A percentile compares a stretch with the other conserved stretches of the same genome.
phyloP scores from a whole-genome alignment of 768 basidiomycete species.

The Leccinum sublutescens region DNA sequence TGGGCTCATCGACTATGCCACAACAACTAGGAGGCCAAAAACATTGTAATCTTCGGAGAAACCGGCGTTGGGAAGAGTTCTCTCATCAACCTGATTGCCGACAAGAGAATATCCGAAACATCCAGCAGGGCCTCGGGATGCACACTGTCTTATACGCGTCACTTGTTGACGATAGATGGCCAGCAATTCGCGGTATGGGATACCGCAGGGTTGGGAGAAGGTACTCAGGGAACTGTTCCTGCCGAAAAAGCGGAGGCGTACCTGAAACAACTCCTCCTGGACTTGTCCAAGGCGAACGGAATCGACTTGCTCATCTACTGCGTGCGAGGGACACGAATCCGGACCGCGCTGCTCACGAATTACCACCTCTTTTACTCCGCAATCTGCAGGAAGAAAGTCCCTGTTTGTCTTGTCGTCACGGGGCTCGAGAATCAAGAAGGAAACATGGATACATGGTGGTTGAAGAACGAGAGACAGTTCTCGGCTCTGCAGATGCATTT shows the following conservation, averaged over 20 bases:
- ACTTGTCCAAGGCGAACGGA: slow-evolving; percentile 10
- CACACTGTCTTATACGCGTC: slow-evolving; percentile 9
- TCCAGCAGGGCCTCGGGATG: slow-evolving; percentile 25
- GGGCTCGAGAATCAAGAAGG: slow-evolving; percentile 37
- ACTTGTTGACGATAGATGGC: slow-evolving; percentile 9
- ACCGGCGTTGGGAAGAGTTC: too few relatives aligned
- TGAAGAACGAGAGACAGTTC: slow-evolving; percentile 27
- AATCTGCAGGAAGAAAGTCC: slow-evolving; percentile 39
- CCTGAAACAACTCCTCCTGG: slow-evolving; percentile 28
- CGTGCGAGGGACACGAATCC: slow-evolving; percentile 24
- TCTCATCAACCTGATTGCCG: too few relatives aligned
- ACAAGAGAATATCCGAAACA: slow-evolving; percentile 7
- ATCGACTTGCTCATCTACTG: slow-evolving; percentile 30
- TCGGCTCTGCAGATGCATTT: slow-evolving; percentile 33
- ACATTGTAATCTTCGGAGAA: too few relatives aligned
- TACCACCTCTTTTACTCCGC: slow-evolving; percentile 40
- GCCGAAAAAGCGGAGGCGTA: slow-evolving; percentile 25
- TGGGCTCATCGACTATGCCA: neutral
- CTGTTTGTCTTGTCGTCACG: slow-evolving; percentile 38
- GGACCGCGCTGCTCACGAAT: slow-evolving; percentile 28
- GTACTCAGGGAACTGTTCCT: slow-evolving; percentile 19
- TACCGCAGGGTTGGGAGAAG: slow-evolving; percentile 27
- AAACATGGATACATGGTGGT: slow-evolving; percentile 33
- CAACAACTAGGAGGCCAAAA: slow-evolving; percentile 8
- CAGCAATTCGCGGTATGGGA: slow-evolving; percentile 24